phyloP scores from a whole-genome alignment of 2,329 filamentous ascomycete genomes.

The Botrytis byssoidea region DNA sequence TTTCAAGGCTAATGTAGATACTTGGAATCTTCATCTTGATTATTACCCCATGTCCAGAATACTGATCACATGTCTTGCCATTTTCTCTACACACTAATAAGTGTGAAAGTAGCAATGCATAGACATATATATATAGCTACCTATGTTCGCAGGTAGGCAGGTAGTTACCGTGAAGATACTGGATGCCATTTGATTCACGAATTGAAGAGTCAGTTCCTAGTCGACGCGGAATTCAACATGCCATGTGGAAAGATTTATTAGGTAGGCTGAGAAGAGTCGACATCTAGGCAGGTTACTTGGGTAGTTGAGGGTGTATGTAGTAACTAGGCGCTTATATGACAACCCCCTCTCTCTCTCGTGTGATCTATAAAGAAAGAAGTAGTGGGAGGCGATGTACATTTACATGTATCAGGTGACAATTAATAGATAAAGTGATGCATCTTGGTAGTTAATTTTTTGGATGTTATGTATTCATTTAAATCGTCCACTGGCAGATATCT shows the following conservation, averaged over 20 bases:
- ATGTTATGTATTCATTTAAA: neutral
- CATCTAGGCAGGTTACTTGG: too few species aligned
- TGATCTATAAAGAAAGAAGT: neutral
- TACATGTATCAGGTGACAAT: neutral
- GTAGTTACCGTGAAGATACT: neutral
- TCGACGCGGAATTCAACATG: too few species aligned
- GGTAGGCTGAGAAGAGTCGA: too few species aligned
- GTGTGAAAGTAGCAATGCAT: neutral
- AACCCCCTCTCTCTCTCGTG: neutral
- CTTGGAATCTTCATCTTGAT: neutral
- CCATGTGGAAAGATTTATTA: too few species aligned
- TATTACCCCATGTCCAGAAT: neutral
- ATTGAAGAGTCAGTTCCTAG: too few species aligned
- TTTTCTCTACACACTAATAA: fast-evolving
- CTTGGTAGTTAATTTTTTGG: neutral
- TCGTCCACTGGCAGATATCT: neutral
- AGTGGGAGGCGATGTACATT: neutral
- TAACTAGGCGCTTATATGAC: neutral
- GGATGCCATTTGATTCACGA: too few species aligned
- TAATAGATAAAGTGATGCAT: neutral
- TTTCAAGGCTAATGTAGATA: neutral
- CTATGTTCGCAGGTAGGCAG: neutral
- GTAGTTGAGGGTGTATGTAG: neutral
- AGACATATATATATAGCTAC: neutral
- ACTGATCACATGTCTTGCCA: neutral